Evolutionary conservation across 768 basidiomycete species (phyloP), one percentile per base, ranked within the genome.

Genomic region (Boletus rex-veris): DNA sequence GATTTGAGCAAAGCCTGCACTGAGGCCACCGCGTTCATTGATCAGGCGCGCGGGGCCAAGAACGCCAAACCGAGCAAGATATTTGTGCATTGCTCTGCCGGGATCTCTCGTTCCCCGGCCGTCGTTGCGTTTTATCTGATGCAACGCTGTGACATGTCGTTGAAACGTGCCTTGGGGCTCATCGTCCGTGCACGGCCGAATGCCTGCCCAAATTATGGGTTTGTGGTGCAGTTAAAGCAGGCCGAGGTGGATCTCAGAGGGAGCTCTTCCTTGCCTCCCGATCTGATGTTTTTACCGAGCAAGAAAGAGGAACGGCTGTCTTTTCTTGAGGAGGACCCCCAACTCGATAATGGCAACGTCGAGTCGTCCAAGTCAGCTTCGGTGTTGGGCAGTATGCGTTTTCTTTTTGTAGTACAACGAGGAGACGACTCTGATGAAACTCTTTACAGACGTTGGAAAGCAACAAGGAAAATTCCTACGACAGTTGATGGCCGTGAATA

Each of bases 1-100:
- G 15, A 58, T 21, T 7, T 59, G n/a, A 18, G 7, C 7, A 59
- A 59, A 33, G 38, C 15, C 3, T 41, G 31, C 2, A 3, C 6
- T 3, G 33, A 53, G 30, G 58, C 43, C 1, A 14, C 15, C 24
- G 18, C 43, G 14, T 58, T 58, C 41, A 52, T 58, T 33, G 5
- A 38, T 48, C 33, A 35, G 4, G 58, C 43, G 11, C 43, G 51
- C 4, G 15, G 38, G 3, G 21, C 24, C 16, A 45, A 46, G 28
- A 10, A 14, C 14, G 3, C 33, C 12, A 37, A 19, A 26, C 12
- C 44, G 1, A 26, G 11, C 40, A 59, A 44, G 18, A 35, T 59
- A n/a, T 43, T 59, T 15, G 41, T 59, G 2, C 51, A 59, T 10
- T 57, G 56, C 28, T 48, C 19, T 1, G 57, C 57, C 12, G 57